Evolutionary conservation across 116 monocot genomes (phyloP).

Genomic region (Zostera marina): DNA sequence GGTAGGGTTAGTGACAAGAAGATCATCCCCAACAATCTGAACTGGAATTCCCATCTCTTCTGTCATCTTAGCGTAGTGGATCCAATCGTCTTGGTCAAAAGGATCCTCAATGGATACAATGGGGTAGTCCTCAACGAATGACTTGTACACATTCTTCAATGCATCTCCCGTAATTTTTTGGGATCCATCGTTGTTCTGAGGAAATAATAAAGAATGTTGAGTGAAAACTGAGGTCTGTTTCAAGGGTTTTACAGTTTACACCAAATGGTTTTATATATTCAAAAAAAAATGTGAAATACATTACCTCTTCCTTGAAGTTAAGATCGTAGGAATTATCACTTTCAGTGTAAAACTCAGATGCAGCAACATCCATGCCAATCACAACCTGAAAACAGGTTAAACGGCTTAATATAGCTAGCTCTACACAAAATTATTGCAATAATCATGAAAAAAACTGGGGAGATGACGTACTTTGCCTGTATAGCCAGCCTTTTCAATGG

Average conservation of each 20-base stretch:
- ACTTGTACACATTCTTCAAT: conserved; percentile 81
- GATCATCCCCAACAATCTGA: conserved; percentile 97
- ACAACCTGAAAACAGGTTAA: conserved; percentile 38
- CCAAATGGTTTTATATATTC: background rate
- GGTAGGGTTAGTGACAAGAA: conserved; percentile 85
- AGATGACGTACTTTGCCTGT: conserved; percentile 55
- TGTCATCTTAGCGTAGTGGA: conserved; percentile 65
- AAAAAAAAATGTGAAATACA: background rate
- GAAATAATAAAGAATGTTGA: background rate
- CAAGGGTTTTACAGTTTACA: background rate
- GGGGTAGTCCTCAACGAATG: conserved; percentile 71
- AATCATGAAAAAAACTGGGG: background rate
- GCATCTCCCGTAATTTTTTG: conserved; percentile 91
- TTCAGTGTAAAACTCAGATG: conserved; percentile 79
- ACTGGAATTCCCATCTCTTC: conserved; percentile 69
- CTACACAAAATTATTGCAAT: background rate
- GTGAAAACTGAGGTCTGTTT: background rate
- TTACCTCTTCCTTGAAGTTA: conserved; percentile 93
- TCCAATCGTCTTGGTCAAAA: conserved; percentile 96
- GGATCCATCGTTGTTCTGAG: conserved; percentile 83
- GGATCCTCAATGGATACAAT: conserved; percentile 94
- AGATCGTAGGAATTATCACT: conserved; percentile 90
- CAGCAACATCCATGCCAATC: conserved; percentile 98
- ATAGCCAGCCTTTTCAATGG: conserved; percentile 87
- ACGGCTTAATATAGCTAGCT: background rate